A percentile compares a stretch with the other conserved stretches of the same genome.
Conservation (phyloP, 164 flowering plant species). For the Kingdonia uniflora region DNA sequence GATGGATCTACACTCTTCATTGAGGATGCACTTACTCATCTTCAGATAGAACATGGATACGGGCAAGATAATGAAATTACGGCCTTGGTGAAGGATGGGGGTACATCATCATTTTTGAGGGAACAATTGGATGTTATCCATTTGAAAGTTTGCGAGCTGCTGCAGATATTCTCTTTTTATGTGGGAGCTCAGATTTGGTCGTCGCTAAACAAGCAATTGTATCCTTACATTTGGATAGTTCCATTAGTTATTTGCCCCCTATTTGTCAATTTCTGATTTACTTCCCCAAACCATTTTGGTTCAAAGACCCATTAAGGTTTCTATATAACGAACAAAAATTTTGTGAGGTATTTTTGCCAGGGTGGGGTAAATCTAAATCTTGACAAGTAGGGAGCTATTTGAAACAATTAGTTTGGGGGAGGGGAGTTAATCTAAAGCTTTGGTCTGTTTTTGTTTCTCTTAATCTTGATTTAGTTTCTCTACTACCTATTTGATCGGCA, state of each 20-base stretch:
- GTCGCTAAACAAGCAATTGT: slow-evolving; percentile 93
- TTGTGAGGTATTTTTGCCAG: too few relatives aligned
- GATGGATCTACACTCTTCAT: slow-evolving; percentile 65
- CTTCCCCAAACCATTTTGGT: too few relatives aligned
- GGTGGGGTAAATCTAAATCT: too few relatives aligned
- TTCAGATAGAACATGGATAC: slow-evolving; percentile 42
- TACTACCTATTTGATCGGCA: slow-evolving; percentile 89
- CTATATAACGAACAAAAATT: too few relatives aligned
- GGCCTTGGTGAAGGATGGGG: slow-evolving; percentile 43
- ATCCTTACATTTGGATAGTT: slow-evolving; percentile 35
- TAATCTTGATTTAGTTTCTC: slow-evolving; percentile 11
- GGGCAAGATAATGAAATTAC: slow-evolving; percentile 26
- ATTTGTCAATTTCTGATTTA: too few relatives aligned
- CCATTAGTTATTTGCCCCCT: neutral
- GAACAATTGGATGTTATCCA: slow-evolving; percentile 60
- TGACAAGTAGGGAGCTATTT: too few relatives aligned
- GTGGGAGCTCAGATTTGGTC: slow-evolving; percentile 78
- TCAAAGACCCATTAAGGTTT: too few relatives aligned
- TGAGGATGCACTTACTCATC: slow-evolving; percentile 87
- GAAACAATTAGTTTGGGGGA: too few relatives aligned
- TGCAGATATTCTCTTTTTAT: slow-evolving; percentile 65
- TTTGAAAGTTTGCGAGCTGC: slow-evolving; percentile 81
- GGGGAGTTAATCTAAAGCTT: too few relatives aligned
- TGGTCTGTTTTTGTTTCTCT: slow-evolving; percentile 8
- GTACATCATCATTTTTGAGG: slow-evolving; percentile 27